Percentiles rank a stretch among this genome's conserved stretches.
phyloP scores from a whole-genome alignment of 2,329 filamentous ascomycete genomes.

The Nectriaceae sp. region DNA sequence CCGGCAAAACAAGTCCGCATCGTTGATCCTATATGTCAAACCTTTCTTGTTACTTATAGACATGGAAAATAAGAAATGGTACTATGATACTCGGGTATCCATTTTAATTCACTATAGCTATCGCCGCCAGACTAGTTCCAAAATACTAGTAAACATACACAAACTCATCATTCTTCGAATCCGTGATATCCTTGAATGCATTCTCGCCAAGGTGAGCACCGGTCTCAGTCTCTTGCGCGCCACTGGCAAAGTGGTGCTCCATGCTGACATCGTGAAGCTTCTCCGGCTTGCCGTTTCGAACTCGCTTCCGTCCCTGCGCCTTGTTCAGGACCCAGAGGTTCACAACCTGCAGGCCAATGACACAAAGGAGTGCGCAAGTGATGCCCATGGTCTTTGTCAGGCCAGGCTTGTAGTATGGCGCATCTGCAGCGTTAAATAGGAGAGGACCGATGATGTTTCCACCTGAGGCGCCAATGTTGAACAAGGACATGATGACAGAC shows the following conservation, averaged over 20 bases:
- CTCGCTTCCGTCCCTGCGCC: conserved; percentile 54
- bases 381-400: conserved; percentile 57
- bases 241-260: conserved; percentile 49
- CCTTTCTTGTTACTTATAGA: too few species aligned
- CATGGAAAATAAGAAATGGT: too few species aligned
- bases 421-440: conserved; percentile 59
- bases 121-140: too few species aligned
- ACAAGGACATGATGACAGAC: conserved; percentile 63
- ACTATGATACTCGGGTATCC: too few species aligned
- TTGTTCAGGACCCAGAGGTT: conserved; percentile 60
- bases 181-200: conserved; percentile 62
- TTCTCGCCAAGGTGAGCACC: conserved; percentile 44
- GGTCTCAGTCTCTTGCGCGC: conserved; percentile 8
- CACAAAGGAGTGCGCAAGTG: conserved; percentile 53
- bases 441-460: conserved; percentile 70
- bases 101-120: too few species aligned
- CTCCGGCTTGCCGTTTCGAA: conserved; percentile 61
- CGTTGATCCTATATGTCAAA: too few species aligned
- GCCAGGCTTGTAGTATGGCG: conserved; percentile 59
- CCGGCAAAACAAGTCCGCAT: too few species aligned
- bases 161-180: conserved; percentile 69
- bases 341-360: conserved; percentile 54
- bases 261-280: conserved; percentile 63
- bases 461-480: conserved; percentile 61
- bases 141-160: conserved; percentile 61